These are phyloP conservation scores for Oldenlandia corymbosa DNA, from an alignment of 257 asterid genomes.

Conservation along the genomic window DNA sequence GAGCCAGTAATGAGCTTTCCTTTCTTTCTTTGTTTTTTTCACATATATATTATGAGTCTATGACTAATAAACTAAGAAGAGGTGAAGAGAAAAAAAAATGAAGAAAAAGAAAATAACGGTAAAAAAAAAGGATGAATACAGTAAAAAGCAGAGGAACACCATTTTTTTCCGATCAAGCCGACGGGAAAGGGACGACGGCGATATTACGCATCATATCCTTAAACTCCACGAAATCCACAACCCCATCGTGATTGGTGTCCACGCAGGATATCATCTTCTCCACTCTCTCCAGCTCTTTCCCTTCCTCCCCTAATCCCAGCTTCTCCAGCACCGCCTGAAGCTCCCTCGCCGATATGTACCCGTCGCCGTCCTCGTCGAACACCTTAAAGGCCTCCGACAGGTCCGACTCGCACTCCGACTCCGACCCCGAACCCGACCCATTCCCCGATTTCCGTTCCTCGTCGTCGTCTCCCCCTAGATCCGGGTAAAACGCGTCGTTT, in stretches of 20 bases:
- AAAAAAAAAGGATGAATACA: too few species aligned
- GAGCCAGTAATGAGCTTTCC: too few species aligned
- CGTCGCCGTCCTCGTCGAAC: conserved; percentile 74
- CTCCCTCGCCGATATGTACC: conserved; percentile 63
- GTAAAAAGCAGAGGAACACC: too few species aligned
- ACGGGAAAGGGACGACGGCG: too few species aligned
- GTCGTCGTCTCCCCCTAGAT: background rate
- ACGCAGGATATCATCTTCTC: conserved; percentile 71
- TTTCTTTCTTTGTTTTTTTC: too few species aligned
- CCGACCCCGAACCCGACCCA: background rate
- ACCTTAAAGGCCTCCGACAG: conserved; percentile 75
- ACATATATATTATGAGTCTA: too few species aligned
- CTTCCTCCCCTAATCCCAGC: conserved; percentile 58
- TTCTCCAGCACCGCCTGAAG: conserved; percentile 54
- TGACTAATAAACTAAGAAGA: too few species aligned
- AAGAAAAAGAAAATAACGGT: too few species aligned
- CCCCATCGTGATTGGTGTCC: conserved; percentile 61
- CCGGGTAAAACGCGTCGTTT: conserved; percentile 29
- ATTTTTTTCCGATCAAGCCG: too few species aligned
- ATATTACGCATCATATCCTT: conserved; percentile 76
- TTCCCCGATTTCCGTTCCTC: conserved; percentile 2
- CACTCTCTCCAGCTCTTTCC: conserved; percentile 46
- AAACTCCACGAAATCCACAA: conserved; percentile 66
- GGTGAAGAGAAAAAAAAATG: too few species aligned
- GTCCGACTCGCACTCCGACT: conserved; percentile 51